Evolutionary conservation across 345 rosid species (phyloP).

Genomic region (Eucalyptus shirleyi): DNA sequence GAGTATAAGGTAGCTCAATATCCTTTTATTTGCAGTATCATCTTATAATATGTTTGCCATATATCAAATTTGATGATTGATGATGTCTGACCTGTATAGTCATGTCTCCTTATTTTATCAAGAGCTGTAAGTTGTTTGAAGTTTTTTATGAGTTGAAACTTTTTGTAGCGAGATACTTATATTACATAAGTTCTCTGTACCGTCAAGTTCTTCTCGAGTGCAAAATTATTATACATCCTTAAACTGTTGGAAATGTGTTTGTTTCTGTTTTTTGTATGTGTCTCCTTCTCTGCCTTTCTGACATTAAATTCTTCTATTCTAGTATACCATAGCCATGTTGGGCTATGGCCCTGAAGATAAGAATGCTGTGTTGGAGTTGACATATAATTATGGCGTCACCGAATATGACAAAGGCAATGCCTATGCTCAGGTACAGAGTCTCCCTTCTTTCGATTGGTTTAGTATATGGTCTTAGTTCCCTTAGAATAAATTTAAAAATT

Average conservation of each 20-base stretch:
- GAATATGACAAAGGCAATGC: conserved; percentile 89
- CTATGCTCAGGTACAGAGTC: conserved; percentile 62
- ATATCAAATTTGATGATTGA: neutral
- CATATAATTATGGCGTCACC: conserved; percentile 86
- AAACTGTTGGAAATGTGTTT: neutral
- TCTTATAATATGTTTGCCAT: neutral
- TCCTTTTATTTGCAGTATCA: neutral
- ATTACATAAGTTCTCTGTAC: neutral
- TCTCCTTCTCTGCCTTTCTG: neutral
- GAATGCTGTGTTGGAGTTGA: conserved; percentile 70
- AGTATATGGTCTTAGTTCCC: neutral
- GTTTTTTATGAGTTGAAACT: neutral
- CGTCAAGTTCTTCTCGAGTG: neutral
- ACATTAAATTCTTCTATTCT: neutral
- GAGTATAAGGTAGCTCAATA: conserved; percentile 65
- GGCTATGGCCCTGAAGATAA: conserved; percentile 97
- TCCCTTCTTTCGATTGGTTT: neutral
- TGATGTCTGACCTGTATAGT: neutral
- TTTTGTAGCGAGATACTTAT: neutral
- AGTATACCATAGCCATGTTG: conserved; percentile 88
- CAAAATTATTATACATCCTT: neutral
- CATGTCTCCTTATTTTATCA: neutral
- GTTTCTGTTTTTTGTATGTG: neutral
- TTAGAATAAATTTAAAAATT: neutral
- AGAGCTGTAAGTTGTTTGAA: neutral